phyloP scores from a whole-genome alignment of 768 basidiomycete genomes.

The Phanerochaete carnosa region DNA sequence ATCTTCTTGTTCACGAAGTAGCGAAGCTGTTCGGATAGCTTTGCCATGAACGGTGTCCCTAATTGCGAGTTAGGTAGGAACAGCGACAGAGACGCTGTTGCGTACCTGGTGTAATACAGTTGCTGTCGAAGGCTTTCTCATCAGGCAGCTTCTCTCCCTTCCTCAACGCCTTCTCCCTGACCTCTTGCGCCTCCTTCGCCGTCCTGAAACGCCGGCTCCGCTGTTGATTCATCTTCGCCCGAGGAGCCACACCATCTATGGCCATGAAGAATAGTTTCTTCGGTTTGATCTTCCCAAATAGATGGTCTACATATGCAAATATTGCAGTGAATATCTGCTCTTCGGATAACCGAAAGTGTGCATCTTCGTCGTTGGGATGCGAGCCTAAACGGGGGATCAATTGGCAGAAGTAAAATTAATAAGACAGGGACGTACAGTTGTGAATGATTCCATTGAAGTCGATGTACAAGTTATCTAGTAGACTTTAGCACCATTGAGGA shows the following conservation, averaged over 20 bases:
- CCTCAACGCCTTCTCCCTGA: constrained; percentile 78
- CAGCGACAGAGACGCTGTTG: constrained; percentile 1
- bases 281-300: constrained; percentile 97
- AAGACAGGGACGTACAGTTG: constrained; percentile 48
- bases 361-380: constrained; percentile 95
- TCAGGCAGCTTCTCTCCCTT: constrained; percentile 91
- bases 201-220: constrained; percentile 91
- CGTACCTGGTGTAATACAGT: constrained; percentile 96
- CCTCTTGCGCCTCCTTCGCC: constrained; percentile 87
- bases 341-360: constrained; percentile 93
- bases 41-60: constrained; percentile 96
- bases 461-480: constrained; percentile 81
- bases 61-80: neutral
- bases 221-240: constrained; percentile 99
- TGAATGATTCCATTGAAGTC: constrained; percentile 95
- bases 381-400: constrained; percentile 49
- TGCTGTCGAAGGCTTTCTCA: constrained; percentile 96
- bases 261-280: constrained; percentile 99
- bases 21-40: constrained; percentile 84
- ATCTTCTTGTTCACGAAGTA: constrained; percentile 99
- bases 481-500: constrained; percentile 7
- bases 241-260: constrained; percentile 93
- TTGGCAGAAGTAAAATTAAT: neutral
- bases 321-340: constrained; percentile 97
- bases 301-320: constrained; percentile 93